Percentiles rank a stretch among this genome's conserved stretches.
Conservation (phyloP, 2,329 filamentous ascomycete genomes). For the Cercospora canescens region DNA sequence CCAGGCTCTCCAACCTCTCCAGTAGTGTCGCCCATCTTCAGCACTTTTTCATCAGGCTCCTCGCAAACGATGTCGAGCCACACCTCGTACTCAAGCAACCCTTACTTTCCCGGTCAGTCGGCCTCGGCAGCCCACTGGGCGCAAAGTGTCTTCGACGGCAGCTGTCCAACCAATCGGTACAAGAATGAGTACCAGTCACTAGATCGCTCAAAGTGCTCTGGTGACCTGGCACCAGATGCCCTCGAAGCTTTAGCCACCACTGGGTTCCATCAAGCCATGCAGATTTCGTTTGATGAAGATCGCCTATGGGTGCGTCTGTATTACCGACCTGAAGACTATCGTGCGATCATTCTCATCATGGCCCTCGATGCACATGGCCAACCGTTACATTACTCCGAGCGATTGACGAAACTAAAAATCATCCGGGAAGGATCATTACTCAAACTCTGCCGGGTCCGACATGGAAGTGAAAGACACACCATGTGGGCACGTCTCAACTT, state of each 20-base stretch:
- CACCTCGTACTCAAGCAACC: conserved; percentile 29
- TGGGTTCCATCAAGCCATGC: conserved; percentile 43
- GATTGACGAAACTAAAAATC: conserved; percentile 50
- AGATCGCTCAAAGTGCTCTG: conserved; percentile 27
- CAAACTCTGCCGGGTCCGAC: conserved; percentile 33
- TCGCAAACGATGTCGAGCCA: conserved; percentile 40
- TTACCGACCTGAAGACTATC: conserved; percentile 51
- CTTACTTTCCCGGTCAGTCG: conserved; percentile 17
- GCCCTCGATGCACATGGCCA: conserved; percentile 42
- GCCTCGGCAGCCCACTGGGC: conserved; percentile 42
- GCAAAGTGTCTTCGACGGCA: conserved; percentile 45
- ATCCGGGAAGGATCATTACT: conserved; percentile 44
- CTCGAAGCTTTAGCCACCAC: conserved; percentile 33
- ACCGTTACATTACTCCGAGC: conserved; percentile 50
- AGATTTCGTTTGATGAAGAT: conserved; percentile 49
- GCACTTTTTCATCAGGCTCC: conserved; percentile 42
- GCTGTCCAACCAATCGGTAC: conserved; percentile 41
- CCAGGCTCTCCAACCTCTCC: conserved; percentile 37
- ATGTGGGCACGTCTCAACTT: conserved; percentile 59
- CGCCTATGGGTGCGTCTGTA: conserved; percentile 43
- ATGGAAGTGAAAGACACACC: conserved; percentile 27
- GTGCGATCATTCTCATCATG: conserved; percentile 56
- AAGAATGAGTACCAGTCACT: conserved; percentile 24
- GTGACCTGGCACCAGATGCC: conserved; percentile 20
- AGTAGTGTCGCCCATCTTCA: conserved; percentile 39